Conservation (phyloP, 1,284 basidiomycete species). For the Lentinus polychrous region DNA sequence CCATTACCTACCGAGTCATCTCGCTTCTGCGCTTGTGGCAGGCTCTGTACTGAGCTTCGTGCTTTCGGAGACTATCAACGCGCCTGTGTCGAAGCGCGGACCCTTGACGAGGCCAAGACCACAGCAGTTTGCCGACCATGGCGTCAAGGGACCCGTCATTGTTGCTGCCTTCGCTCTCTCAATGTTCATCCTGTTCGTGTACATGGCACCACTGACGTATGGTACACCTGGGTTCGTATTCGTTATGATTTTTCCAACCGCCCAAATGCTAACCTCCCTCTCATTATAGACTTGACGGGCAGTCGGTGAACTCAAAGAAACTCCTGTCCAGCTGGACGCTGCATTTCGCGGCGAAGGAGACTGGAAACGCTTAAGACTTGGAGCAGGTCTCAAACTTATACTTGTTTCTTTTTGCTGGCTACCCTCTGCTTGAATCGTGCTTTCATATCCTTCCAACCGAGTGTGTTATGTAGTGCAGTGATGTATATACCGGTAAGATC, state of each 20-base stretch:
- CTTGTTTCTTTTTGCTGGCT: background rate
- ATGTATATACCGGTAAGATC: too few relatives aligned
- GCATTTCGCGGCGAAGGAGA: slow-evolving; percentile 75
- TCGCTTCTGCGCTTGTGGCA: slow-evolving; percentile 87
- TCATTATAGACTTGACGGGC: slow-evolving; percentile 56
- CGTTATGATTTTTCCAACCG: background rate
- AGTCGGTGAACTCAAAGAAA: slow-evolving; percentile 65
- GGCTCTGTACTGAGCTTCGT: slow-evolving; percentile 92
- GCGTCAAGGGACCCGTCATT: slow-evolving; percentile 59
- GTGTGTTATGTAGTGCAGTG: too few relatives aligned
- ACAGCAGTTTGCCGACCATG: slow-evolving; percentile 64
- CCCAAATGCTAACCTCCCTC: slow-evolving; percentile 2
- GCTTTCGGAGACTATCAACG: slow-evolving; percentile 88
- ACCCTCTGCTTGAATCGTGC: background rate
- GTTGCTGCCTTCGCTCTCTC: slow-evolving; percentile 51
- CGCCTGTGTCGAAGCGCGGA: slow-evolving; percentile 73
- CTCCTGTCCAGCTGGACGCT: slow-evolving; percentile 76
- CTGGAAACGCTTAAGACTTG: slow-evolving; percentile 14
- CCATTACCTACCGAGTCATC: slow-evolving; percentile 94
- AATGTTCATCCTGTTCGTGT: slow-evolving; percentile 67
- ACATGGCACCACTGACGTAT: slow-evolving; percentile 84
- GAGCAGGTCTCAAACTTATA: background rate
- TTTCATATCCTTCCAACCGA: too few relatives aligned
- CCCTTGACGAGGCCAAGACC: slow-evolving; percentile 54
- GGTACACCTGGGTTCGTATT: slow-evolving; percentile 79